Evolutionary conservation across 169 alveolate genomes (phyloP), one percentile per base, ranked within the genome.

Genomic region (Cryptosporidium baileyi): DNA sequence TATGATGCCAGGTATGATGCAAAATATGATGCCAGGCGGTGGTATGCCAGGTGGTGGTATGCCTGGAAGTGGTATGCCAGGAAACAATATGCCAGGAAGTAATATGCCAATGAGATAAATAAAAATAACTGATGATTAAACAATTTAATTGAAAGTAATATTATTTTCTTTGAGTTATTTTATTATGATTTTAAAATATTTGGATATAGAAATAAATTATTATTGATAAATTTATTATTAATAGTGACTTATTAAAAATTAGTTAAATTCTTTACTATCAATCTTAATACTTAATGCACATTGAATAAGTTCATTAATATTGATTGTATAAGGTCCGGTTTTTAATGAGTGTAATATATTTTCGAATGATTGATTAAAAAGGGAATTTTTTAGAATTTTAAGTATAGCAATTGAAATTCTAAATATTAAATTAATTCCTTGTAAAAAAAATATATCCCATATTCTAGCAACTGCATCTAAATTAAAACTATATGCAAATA

Each of bases 371-470:
- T 63, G 81, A 36, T 47, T 54, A 30, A 62, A 63, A 79, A 91
- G 85, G 2, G 85, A 62, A 17, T 91, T 89, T 63, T 94, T 91
- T 62, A 90, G 90, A 41, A 93, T 32, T 82, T 93, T 93, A 61
- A 95, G 89, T 17, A 94, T 63, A 4, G 97, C 97, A 38, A 96
- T 85, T 1, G 97, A 96, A 34, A 95, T 88, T 81, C 96, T 93
- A 80, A 90, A 94, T 52, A 96, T 85, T 61, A 94, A 80, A 74
- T 96, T 94, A 52, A 61, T 88, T 4, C 97, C 97, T 63, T 94
- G 97, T 5, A 90, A 90, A 32, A 94, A 88, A 90, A 93, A 96
- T 19, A 91, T 88, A 88, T 96, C 98, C 93, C 95, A 95, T n/a
- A 94, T 91, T 60, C 97, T 91, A 26, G 92, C 94, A 41, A 94